These are phyloP conservation scores for Kwoniella sp. DNA, from an alignment of 768 basidiomycete genomes.

Conservation along the genomic window DNA sequence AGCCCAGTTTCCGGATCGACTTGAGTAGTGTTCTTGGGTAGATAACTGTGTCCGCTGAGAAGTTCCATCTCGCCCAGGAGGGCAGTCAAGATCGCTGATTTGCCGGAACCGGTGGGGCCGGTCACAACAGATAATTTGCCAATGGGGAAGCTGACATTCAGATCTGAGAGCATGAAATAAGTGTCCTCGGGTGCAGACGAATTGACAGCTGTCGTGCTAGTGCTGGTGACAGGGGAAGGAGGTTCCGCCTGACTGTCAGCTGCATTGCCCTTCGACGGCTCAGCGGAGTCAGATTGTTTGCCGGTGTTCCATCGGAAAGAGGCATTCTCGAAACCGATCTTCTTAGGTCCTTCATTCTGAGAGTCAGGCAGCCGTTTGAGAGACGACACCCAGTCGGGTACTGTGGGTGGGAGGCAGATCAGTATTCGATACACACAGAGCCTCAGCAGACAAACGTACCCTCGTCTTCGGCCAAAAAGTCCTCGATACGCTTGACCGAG, in stretches of 20 bases:
- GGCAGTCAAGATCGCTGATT: constrained; percentile 71
- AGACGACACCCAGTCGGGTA: constrained; percentile 69
- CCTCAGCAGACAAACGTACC: constrained; percentile 13
- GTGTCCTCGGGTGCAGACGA: constrained; percentile 55
- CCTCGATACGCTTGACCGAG: constrained; percentile 68
- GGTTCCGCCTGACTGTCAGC: constrained; percentile 6
- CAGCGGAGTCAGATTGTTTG: constrained; percentile 58
- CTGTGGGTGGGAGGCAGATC: constrained; percentile 37
- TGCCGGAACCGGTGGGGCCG: constrained; percentile 75
- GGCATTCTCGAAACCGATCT: constrained; percentile 65
- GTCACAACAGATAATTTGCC: constrained; percentile 71
- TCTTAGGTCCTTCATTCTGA: constrained; percentile 43
- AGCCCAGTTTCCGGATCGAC: constrained; percentile 54
- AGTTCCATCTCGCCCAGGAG: constrained; percentile 54
- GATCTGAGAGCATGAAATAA: constrained; percentile 69
- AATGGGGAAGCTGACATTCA: constrained; percentile 71
- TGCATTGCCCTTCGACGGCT: constrained; percentile 32
- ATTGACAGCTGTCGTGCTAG: constrained; percentile 28
- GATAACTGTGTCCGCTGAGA: constrained; percentile 62
- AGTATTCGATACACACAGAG: no score
- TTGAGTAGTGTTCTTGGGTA: constrained; percentile 66
- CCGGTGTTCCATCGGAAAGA: constrained; percentile 63
- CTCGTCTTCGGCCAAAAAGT: constrained; percentile 71
- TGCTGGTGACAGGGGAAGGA: constrained; percentile 7
- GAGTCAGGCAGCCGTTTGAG: constrained; percentile 59